These are phyloP conservation scores for Ophiosphaerella narmari DNA, from an alignment of 2,329 filamentous ascomycete genomes.

Conservation along the genomic window DNA sequence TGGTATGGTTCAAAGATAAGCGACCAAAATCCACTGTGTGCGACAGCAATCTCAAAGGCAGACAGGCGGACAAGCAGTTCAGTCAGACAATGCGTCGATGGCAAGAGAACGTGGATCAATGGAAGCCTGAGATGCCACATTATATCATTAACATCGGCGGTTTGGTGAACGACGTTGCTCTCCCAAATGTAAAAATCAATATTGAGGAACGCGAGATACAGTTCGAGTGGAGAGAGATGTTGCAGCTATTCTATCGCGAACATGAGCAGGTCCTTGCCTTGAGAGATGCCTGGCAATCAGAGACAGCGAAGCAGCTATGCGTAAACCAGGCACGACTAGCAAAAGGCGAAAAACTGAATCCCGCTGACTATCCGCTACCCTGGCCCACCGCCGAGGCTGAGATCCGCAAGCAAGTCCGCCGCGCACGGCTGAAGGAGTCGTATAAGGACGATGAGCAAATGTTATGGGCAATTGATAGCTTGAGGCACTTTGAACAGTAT, in stretches of 20 bases:
- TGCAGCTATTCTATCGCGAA: slow-evolving; percentile 40
- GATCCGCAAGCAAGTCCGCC: slow-evolving; percentile 27
- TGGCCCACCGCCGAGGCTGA: slow-evolving; percentile 20
- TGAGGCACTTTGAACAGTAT: slow-evolving; percentile 30
- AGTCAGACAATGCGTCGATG: slow-evolving; percentile 29
- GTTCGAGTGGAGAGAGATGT: slow-evolving; percentile 36
- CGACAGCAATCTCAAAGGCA: not conserved
- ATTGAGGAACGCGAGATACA: slow-evolving; percentile 22
- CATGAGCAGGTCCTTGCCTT: slow-evolving; percentile 18
- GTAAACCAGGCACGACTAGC: slow-evolving; percentile 14
- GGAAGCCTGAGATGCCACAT: slow-evolving; percentile 35
- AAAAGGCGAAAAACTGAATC: slow-evolving; percentile 18
- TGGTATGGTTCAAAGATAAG: slow-evolving; percentile 25
- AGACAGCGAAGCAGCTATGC: slow-evolving; percentile 10
- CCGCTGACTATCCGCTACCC: slow-evolving; percentile 14
- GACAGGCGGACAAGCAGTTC: slow-evolving; percentile 7
- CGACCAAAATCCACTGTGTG: slow-evolving; percentile 4
- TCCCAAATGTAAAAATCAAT: slow-evolving; percentile 30
- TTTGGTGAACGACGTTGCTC: slow-evolving; percentile 40
- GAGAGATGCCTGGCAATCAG: slow-evolving; percentile 10
- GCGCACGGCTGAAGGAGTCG: slow-evolving; percentile 26
- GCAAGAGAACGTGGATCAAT: slow-evolving; percentile 28
- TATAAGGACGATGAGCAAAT: slow-evolving; percentile 32
- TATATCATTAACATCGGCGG: slow-evolving; percentile 35
- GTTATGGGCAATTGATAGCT: slow-evolving; percentile 35